A percentile compares a stretch with the other conserved stretches of the same genome.
Conservation (phyloP, 768 basidiomycete species). For the Kwoniella pini region DNA sequence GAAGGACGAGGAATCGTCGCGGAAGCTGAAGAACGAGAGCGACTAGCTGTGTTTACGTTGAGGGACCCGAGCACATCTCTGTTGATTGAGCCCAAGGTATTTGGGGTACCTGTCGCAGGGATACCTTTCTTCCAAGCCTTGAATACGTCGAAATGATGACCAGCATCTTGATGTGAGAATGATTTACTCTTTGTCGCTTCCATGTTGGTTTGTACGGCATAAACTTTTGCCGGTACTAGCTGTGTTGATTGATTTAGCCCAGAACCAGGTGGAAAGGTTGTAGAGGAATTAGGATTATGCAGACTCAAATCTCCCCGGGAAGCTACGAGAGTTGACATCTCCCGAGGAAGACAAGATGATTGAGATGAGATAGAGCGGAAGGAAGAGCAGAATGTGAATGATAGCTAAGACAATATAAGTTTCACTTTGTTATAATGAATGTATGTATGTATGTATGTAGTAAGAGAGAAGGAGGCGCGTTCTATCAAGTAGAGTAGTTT, state of each 20-base stretch:
- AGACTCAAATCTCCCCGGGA: conserved; percentile 8
- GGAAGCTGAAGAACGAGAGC: not conserved
- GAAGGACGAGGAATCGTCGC: conserved; percentile 32
- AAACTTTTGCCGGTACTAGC: not conserved
- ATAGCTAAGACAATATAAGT: too few relatives aligned
- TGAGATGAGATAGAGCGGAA: not conserved
- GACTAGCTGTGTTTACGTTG: conserved; percentile 9
- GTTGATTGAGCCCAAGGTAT: not conserved
- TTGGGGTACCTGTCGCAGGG: not conserved
- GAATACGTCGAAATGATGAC: not conserved
- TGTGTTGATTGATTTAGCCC: not conserved
- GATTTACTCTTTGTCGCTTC: not conserved
- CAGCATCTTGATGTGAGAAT: not conserved
- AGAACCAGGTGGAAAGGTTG: not conserved
- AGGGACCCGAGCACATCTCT: conserved; percentile 18
- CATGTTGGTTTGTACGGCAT: not conserved
- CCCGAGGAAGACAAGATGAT: not conserved
- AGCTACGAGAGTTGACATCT: conserved; percentile 4
- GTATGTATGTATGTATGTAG: too few relatives aligned
- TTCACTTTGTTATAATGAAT: too few relatives aligned
- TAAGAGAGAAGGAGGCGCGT: too few relatives aligned
- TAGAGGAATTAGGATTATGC: not conserved
- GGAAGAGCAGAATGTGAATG: not conserved
- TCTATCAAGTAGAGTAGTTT: too few relatives aligned
- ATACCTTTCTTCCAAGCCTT: conserved; percentile 8